Evolutionary conservation across 495 filamentous ascomycete species (phyloP).

Genomic region (Tetracladium setigerum): DNA sequence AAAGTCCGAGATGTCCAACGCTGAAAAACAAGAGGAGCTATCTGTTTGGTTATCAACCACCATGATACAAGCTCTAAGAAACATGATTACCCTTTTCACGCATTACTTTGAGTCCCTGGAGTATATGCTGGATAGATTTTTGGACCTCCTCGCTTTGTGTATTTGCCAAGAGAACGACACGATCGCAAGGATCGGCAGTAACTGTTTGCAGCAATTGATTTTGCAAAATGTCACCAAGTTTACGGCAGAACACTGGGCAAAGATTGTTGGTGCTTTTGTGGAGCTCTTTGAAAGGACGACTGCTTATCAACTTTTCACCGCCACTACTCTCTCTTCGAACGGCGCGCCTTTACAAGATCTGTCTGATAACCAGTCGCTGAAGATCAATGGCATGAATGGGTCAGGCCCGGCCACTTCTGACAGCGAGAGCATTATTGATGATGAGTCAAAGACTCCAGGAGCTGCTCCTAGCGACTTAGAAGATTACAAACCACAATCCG

Average conservation of each 20-base stretch:
- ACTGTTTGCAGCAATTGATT: conserved; percentile 93
- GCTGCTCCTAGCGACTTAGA: conserved; percentile 55
- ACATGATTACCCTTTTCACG: conserved; percentile 97
- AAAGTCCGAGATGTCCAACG: conserved; percentile 90
- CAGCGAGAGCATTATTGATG: conserved; percentile 26
- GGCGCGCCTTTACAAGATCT: conserved; percentile 27
- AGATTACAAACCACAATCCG: conserved; percentile 73
- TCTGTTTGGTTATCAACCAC: conserved; percentile 99
- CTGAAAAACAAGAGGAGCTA: conserved; percentile 85
- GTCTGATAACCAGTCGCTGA: conserved; percentile 45
- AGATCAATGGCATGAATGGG: conserved; percentile 50
- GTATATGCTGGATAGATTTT: conserved; percentile 92
- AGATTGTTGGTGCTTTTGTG: conserved; percentile 91
- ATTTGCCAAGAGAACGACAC: conserved; percentile 99
- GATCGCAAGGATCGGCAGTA: conserved; percentile 94
- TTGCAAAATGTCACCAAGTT: conserved; percentile 94
- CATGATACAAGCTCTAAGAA: conserved; percentile 96
- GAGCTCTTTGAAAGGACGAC: conserved; percentile 93
- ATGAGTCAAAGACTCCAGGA: conserved; percentile 21
- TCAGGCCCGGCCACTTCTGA: conserved; percentile 30
- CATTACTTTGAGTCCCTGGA: conserved; percentile 95
- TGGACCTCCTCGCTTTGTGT: conserved; percentile 87
- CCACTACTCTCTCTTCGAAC: conserved; percentile 52
- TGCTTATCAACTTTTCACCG: conserved; percentile 87
- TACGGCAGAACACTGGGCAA: conserved; percentile 75